Percentiles rank a stretch among this genome's conserved stretches.
phyloP scores from a whole-genome alignment of 2,329 filamentous ascomycete species.

The Exophiala bonariae region DNA sequence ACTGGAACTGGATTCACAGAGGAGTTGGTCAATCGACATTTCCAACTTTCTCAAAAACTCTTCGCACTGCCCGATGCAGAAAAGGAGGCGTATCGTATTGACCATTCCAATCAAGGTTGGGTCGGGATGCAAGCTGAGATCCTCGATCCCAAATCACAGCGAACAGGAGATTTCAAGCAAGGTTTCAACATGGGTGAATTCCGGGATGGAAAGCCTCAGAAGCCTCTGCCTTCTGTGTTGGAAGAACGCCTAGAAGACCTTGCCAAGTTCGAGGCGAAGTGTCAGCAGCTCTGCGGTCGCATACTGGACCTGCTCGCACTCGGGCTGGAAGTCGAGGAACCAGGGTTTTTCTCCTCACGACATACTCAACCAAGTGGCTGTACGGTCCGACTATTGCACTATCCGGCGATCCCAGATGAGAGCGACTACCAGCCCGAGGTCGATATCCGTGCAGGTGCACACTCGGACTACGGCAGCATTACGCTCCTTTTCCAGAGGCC shows the following conservation, averaged over 20 bases:
- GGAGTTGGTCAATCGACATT: conserved; percentile 67
- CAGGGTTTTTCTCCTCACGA: conserved; percentile 36
- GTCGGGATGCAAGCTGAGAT: conserved; percentile 84
- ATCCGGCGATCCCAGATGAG: conserved; percentile 58
- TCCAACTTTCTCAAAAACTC: conserved; percentile 62
- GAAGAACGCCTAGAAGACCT: conserved; percentile 61
- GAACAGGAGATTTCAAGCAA: conserved; percentile 87
- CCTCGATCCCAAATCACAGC: conserved; percentile 79
- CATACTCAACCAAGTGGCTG: conserved; percentile 58
- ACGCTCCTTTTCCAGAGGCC: conserved; percentile 79
- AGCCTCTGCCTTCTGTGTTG: conserved; percentile 72
- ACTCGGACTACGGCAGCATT: conserved; percentile 48
- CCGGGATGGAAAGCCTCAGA: conserved; percentile 65
- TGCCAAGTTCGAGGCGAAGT: conserved; percentile 66
- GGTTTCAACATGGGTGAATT: conserved; percentile 92
- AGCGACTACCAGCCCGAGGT: conserved; percentile 47
- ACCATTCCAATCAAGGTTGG: conserved; percentile 82
- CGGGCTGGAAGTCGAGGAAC: conserved; percentile 63
- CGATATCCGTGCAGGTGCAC: conserved; percentile 74
- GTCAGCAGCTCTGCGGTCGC: conserved; percentile 69
- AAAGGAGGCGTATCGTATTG: conserved; percentile 67
- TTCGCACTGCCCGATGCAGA: conserved; percentile 38
- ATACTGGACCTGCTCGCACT: conserved; percentile 76
- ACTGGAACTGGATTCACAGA: conserved; percentile 67
- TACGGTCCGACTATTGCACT: conserved; percentile 71